A percentile compares a stretch with the other conserved stretches of the same genome.
Evolutionary conservation across 441 rosid species (phyloP).

Genomic region (Capsella rubella): DNA sequence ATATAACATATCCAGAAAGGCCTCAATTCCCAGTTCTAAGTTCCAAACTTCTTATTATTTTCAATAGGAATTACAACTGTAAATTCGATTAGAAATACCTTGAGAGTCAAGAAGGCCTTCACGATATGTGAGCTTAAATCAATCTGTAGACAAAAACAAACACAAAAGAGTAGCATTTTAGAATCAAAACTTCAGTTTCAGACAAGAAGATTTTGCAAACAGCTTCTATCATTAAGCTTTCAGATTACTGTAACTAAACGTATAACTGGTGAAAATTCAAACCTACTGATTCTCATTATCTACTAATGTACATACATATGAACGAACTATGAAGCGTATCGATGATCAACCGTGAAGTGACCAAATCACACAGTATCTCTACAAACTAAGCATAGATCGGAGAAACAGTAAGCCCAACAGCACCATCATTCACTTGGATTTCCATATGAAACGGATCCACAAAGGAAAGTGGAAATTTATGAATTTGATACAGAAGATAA

Average conservation of each 20-base stretch:
- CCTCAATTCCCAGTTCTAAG: not conserved
- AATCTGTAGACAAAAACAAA: slow-evolving; percentile 66
- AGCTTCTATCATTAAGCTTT: not conserved
- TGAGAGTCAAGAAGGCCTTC: slow-evolving; percentile 81
- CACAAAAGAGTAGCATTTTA: slow-evolving; percentile 3
- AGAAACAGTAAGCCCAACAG: not conserved
- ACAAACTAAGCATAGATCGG: slow-evolving; percentile 29
- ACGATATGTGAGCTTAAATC: slow-evolving; percentile 90
- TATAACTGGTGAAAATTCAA: not conserved
- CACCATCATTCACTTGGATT: not conserved
- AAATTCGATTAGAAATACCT: slow-evolving; percentile 56
- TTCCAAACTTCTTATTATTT: slow-evolving; percentile 8
- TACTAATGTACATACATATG: not conserved
- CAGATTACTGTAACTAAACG: slow-evolving; percentile 19
- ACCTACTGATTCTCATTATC: not conserved
- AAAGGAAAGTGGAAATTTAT: not conserved
- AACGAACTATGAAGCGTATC: not conserved
- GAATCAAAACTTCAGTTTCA: slow-evolving; percentile 9
- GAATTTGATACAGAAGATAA: slow-evolving; percentile 12
- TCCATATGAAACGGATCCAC: slow-evolving; percentile 20
- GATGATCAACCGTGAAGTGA: slow-evolving; percentile 14
- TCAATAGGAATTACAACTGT: not conserved
- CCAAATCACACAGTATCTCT: slow-evolving; percentile 6
- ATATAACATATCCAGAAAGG: no score
- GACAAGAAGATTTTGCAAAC: slow-evolving; percentile 13